Evolutionary conservation across 257 asterid genomes (phyloP).

Genomic region (Lithospermum erythrorhizon): DNA sequence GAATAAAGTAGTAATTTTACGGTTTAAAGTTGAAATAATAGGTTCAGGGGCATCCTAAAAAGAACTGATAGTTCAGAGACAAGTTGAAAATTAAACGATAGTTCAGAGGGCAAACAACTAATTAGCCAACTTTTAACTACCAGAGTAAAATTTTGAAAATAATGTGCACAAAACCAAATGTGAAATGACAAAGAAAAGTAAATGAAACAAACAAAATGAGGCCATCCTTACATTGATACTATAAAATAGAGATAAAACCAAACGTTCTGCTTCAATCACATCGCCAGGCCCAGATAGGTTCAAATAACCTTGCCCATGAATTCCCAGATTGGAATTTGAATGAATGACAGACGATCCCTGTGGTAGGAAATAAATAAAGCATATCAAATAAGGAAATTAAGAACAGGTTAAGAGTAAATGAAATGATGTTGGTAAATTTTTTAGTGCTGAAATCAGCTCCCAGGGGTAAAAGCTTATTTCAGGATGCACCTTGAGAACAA

Average conservation of each 20-base stretch:
- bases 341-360: conserved; percentile 87
- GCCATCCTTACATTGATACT: conserved; percentile 64
- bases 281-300: conserved; percentile 97
- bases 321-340: conserved; percentile 93
- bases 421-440: background rate
- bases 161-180: no score
- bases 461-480: conserved; percentile 2
- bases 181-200: background rate
- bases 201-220: conserved; percentile 2
- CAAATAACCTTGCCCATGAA: conserved; percentile 90
- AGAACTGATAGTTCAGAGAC: no score
- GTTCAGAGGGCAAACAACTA: no score
- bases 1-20: no score
- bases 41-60: no score
- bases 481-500: conserved; percentile 75
- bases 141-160: no score
- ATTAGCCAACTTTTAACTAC: no score
- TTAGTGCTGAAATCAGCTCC: background rate
- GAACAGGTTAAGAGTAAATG: conserved; percentile 8
- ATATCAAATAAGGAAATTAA: conserved; percentile 8
- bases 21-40: no score
- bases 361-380: conserved; percentile 9
- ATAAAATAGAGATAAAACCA: conserved; percentile 82
- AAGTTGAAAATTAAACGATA: no score
- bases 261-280: conserved; percentile 84